Evolutionary conservation across 1,139 yeast genomes (phyloP).

Genomic region (Pneumocystis jirovecii): DNA sequence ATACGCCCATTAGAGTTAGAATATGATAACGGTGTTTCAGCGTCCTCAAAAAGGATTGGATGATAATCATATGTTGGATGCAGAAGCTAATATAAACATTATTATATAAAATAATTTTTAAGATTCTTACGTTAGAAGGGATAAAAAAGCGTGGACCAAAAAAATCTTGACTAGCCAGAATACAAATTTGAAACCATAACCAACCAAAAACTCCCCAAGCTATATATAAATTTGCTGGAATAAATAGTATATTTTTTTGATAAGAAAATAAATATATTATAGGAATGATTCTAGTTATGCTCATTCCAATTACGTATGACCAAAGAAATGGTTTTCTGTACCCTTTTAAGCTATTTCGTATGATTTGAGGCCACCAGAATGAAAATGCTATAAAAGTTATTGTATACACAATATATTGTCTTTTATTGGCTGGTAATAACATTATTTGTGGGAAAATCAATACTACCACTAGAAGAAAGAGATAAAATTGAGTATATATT

Average conservation of each 20-base stretch:
- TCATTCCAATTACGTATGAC: slow-evolving; percentile 56
- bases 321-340: slow-evolving; percentile 51
- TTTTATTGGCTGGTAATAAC: slow-evolving; percentile 46
- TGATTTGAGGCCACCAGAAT: slow-evolving; percentile 83
- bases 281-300: slow-evolving; percentile 49
- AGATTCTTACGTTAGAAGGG: background rate
- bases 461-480: slow-evolving; percentile 42
- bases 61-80: slow-evolving; percentile 6
- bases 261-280: slow-evolving; percentile 43
- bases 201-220: background rate
- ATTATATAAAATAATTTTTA: background rate
- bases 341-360: slow-evolving; percentile 61
- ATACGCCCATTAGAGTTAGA: background rate
- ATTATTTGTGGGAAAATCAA: slow-evolving; percentile 44
- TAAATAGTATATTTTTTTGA: slow-evolving; percentile 34
- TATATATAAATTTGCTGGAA: slow-evolving; percentile 16
- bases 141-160: background rate
- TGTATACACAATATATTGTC: slow-evolving; percentile 45
- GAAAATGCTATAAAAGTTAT: slow-evolving; percentile 44
- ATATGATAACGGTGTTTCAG: slow-evolving; percentile 1
- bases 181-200: background rate
- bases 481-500: slow-evolving; percentile 48
- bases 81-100: slow-evolving; percentile 1
- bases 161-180: background rate
- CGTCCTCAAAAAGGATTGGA: slow-evolving; percentile 4